Percentiles rank a stretch among this genome's conserved stretches.
phyloP scores from a whole-genome alignment of 768 basidiomycete species.

The Termitomyces sp. region DNA sequence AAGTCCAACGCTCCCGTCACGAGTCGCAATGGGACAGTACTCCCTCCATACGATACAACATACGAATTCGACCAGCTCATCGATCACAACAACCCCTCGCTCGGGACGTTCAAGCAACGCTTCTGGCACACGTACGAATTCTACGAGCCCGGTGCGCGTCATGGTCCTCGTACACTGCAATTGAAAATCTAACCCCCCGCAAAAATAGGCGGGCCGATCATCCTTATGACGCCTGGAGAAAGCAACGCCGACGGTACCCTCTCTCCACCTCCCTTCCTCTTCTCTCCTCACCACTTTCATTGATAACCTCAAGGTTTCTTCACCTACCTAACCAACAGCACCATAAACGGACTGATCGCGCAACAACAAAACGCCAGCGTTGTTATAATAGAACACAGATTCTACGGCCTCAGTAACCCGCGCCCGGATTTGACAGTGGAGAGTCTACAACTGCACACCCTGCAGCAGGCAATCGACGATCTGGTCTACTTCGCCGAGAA shows the following conservation, averaged over 20 bases:
- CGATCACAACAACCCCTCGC: slow-evolving; percentile 44
- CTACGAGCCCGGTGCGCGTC: slow-evolving; percentile 43
- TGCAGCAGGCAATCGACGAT: slow-evolving; percentile 73
- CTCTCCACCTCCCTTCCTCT: not conserved
- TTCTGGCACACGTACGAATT: slow-evolving; percentile 68
- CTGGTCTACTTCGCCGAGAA: slow-evolving; percentile 64
- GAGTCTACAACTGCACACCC: slow-evolving; percentile 54
- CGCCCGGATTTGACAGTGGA: slow-evolving; percentile 49
- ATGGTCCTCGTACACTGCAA: not conserved
- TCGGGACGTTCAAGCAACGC: slow-evolving; percentile 71
- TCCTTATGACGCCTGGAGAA: slow-evolving; percentile 66
- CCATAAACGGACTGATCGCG: slow-evolving; percentile 58
- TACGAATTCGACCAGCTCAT: slow-evolving; percentile 58
- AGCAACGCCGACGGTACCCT: slow-evolving; percentile 41
- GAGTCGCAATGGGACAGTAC: slow-evolving; percentile 36
- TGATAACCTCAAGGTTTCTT: slow-evolving; percentile 25
- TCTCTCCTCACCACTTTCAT: not conserved
- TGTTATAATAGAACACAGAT: slow-evolving; percentile 66
- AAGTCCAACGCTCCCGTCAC: slow-evolving; percentile 25
- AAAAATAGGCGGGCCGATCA: slow-evolving; percentile 47
- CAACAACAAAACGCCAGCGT: slow-evolving; percentile 59
- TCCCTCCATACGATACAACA: slow-evolving; percentile 38
- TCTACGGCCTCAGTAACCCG: slow-evolving; percentile 71
- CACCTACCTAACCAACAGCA: slow-evolving; percentile 58
- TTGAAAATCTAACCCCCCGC: not conserved